Conservation (phyloP, 2,329 filamentous ascomycete species). For the Leptoxyphium fumago region DNA sequence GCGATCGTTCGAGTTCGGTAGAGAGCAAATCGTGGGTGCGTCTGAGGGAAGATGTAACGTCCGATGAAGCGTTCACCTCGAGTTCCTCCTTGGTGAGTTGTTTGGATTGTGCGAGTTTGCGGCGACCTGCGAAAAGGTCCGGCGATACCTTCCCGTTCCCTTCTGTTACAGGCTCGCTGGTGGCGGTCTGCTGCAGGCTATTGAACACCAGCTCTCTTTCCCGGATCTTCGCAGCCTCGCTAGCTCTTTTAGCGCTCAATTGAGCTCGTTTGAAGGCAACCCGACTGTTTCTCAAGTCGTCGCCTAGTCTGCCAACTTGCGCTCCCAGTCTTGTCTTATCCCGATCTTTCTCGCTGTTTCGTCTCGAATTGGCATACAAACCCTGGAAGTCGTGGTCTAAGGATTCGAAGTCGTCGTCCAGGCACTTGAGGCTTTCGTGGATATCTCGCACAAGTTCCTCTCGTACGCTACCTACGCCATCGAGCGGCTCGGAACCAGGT, state of each 20-base stretch:
- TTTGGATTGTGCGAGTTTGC: slow-evolving; percentile 22
- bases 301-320: slow-evolving; percentile 48
- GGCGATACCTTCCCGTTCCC: slow-evolving; percentile 17
- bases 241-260: slow-evolving; percentile 59
- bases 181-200: slow-evolving; percentile 36
- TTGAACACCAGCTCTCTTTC: slow-evolving; percentile 65
- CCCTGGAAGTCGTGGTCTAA: slow-evolving; percentile 65
- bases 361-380: slow-evolving; percentile 39
- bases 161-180: slow-evolving; percentile 15
- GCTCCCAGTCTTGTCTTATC: slow-evolving; percentile 53
- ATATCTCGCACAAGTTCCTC: slow-evolving; percentile 71
- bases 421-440: slow-evolving; percentile 57
- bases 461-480: slow-evolving; percentile 42
- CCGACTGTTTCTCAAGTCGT: slow-evolving; percentile 54
- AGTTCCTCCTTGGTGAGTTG: slow-evolving; percentile 56
- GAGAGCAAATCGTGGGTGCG: slow-evolving; percentile 79
- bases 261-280: slow-evolving; percentile 69
- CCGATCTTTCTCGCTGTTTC: slow-evolving; percentile 39
- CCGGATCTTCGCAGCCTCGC: slow-evolving; percentile 56
- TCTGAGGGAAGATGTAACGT: slow-evolving; percentile 72
- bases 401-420: slow-evolving; percentile 72
- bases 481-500: slow-evolving; percentile 44
- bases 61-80: slow-evolving; percentile 57
- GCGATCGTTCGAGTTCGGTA: slow-evolving; percentile 67
- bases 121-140: slow-evolving; percentile 23